A percentile compares a stretch with the other conserved stretches of the same genome.
phyloP scores from a whole-genome alignment of 1,139 yeast species.

The Zhuliangozyma blackwelliae region DNA sequence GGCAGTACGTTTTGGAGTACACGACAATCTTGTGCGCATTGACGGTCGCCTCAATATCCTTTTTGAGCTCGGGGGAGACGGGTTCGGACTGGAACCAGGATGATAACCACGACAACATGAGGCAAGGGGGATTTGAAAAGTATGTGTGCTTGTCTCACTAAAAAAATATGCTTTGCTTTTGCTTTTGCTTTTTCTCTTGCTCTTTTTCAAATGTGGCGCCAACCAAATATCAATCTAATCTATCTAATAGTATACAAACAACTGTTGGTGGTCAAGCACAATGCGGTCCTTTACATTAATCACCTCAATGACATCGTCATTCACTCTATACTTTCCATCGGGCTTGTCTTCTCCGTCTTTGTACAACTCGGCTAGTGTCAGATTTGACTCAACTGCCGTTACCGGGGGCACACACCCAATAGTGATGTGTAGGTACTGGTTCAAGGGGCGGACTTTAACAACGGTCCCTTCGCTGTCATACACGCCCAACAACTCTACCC shows the following conservation, averaged over 20 bases:
- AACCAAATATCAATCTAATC: background rate
- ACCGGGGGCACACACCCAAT: constrained; percentile 55
- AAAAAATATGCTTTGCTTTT: no score
- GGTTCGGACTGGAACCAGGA: constrained; percentile 15
- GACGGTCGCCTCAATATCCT: constrained; percentile 16
- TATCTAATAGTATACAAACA: constrained; percentile 12
- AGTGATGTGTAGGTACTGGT: constrained; percentile 66
- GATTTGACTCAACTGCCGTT: constrained; percentile 41
- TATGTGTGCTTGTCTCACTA: no score
- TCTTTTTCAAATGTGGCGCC: no score
- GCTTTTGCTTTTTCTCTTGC: no score
- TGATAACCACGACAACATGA: constrained; percentile 14
- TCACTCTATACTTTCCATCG: constrained; percentile 8
- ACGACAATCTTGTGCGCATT: constrained; percentile 17
- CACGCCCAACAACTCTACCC: constrained; percentile 39
- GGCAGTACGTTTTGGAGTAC: constrained; percentile 22
- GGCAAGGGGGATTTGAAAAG: background rate
- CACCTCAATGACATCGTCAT: constrained; percentile 10
- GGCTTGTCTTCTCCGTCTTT: constrained; percentile 4
- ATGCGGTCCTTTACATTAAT: constrained; percentile 12
- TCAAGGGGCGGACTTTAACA: constrained; percentile 28
- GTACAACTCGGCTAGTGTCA: constrained; percentile 14
- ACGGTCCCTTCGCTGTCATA: constrained; percentile 16
- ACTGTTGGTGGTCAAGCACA: constrained; percentile 13
- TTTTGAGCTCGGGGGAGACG: constrained; percentile 16